Conservation (phyloP, 257 asterid species). For the Fraxinus anomala region DNA sequence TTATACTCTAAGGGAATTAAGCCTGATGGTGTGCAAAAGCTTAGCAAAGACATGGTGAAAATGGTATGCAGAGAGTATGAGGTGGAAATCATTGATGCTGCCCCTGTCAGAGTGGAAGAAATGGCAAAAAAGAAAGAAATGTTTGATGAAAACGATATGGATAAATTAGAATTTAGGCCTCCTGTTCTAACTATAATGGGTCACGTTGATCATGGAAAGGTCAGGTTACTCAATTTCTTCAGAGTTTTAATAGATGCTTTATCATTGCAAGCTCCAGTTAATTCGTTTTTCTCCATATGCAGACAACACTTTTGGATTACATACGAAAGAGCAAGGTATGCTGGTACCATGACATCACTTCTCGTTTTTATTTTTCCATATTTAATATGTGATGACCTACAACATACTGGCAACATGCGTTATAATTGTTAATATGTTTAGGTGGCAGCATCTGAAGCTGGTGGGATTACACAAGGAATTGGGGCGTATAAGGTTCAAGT, state of each 20-base stretch:
- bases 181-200: slow-evolving; percentile 98
- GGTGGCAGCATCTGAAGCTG: slow-evolving; percentile 97
- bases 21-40: slow-evolving; percentile 93
- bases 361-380: not conserved
- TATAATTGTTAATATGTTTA: slow-evolving; percentile 30
- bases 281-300: slow-evolving; percentile 40
- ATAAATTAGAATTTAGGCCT: slow-evolving; percentile 81
- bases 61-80: slow-evolving; percentile 87
- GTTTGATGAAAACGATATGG: slow-evolving; percentile 83
- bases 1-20: slow-evolving; percentile 83
- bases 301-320: slow-evolving; percentile 92
- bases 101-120: slow-evolving; percentile 66
- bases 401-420: slow-evolving; percentile 1
- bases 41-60: slow-evolving; percentile 95
- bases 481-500: slow-evolving; percentile 96
- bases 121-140: slow-evolving; percentile 93
- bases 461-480: slow-evolving; percentile 97
- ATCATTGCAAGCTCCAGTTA: slow-evolving; percentile 25
- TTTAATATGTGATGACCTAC: slow-evolving; percentile 13
- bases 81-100: slow-evolving; percentile 93
- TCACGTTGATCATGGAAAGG: slow-evolving; percentile 99
- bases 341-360: not conserved
- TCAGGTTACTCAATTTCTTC: slow-evolving; percentile 26
- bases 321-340: slow-evolving; percentile 87
- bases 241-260: not conserved